Conservation (phyloP, 148 eudicot species). For the Amaranthus palmeri region DNA sequence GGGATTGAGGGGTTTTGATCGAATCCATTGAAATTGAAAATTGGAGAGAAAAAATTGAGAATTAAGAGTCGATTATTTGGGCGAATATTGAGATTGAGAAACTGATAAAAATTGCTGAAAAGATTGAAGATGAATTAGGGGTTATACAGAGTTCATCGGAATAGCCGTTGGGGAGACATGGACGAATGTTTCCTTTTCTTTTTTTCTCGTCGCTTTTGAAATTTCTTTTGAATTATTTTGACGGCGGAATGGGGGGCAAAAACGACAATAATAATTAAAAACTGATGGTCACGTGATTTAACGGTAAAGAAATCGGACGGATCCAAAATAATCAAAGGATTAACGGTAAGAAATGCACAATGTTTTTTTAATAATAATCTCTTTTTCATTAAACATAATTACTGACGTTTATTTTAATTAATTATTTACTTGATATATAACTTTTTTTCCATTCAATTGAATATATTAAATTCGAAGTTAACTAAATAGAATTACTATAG, state of each 20-base stretch:
- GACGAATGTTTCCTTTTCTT: constrained; percentile 1
- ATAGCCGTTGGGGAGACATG: constrained; percentile 34
- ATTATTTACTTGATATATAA: too few species aligned
- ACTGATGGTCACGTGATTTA: constrained; percentile 12
- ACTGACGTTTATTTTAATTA: too few species aligned
- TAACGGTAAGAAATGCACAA: too few species aligned
- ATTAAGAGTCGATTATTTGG: background rate
- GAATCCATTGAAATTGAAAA: background rate
- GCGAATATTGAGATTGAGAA: background rate
- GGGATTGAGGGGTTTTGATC: constrained; percentile 4
- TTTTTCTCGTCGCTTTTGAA: constrained; percentile 8
- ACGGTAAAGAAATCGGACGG: constrained; percentile 25
- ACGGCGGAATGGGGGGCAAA: constrained; percentile 6
- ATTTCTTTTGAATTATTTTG: constrained; percentile 17
- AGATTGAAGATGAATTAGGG: background rate
- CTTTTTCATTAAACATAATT: too few species aligned
- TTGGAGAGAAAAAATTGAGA: background rate
- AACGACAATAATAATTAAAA: background rate
- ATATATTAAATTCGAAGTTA: too few species aligned
- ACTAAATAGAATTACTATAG: too few species aligned
- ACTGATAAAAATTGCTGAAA: background rate
- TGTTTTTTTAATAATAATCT: too few species aligned
- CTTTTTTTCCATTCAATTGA: too few species aligned
- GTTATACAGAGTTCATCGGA: constrained; percentile 5
- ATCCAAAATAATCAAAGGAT: background rate